These are phyloP conservation scores for Phytopythium kandeliae DNA, from an alignment of 352 stramenopile genomes.

Conservation along the genomic window DNA sequence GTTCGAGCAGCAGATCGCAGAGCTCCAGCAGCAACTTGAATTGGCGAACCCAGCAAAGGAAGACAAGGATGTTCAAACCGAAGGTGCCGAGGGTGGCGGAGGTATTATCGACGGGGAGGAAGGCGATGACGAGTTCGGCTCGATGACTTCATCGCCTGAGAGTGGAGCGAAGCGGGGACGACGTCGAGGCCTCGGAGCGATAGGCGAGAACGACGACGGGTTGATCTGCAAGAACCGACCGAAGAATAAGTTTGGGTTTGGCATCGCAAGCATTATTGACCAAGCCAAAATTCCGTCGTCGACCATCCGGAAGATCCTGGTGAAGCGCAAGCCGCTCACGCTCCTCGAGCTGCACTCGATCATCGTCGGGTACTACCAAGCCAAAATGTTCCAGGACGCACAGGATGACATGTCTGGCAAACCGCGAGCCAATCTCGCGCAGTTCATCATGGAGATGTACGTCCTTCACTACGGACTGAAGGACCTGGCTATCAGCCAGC, in stretches of 20 bases:
- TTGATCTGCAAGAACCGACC: slow-evolving; percentile 51
- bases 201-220: slow-evolving; percentile 34
- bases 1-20: slow-evolving; percentile 28
- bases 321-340: slow-evolving; percentile 67
- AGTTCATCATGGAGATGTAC: slow-evolving; percentile 84
- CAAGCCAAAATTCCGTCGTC: slow-evolving; percentile 63
- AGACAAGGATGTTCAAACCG: slow-evolving; percentile 46
- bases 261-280: slow-evolving; percentile 74
- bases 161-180: slow-evolving; percentile 11
- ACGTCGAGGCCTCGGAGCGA: slow-evolving; percentile 16
- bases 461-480: slow-evolving; percentile 77
- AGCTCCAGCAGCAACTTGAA: slow-evolving; percentile 30
- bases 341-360: slow-evolving; percentile 66
- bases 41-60: slow-evolving; percentile 15
- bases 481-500: slow-evolving; percentile 70
- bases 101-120: slow-evolving; percentile 10
- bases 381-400: slow-evolving; percentile 76
- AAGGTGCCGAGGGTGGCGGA: slow-evolving; percentile 6
- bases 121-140: slow-evolving; percentile 16
- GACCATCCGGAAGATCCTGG: slow-evolving; percentile 69
- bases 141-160: slow-evolving; percentile 4
- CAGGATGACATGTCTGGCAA: slow-evolving; percentile 64
- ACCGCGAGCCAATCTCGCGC: slow-evolving; percentile 43
- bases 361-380: slow-evolving; percentile 75
- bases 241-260: slow-evolving; percentile 59